Evolutionary conservation across 179 eudicot genomes (phyloP), one percentile per base, ranked within the genome.

Genomic region (Actinidia polygama): DNA sequence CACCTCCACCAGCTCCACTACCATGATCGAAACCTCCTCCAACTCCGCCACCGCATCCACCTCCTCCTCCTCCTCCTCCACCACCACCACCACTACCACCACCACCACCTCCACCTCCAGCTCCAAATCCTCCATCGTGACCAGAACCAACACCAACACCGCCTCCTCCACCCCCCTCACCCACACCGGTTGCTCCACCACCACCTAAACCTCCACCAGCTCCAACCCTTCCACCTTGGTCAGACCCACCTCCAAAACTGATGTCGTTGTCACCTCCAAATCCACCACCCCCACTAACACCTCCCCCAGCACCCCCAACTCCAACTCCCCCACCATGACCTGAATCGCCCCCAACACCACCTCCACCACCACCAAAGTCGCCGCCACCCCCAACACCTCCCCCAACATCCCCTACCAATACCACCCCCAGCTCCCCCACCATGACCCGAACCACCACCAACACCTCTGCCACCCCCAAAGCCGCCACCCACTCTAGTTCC

Each of bases 21-120:
- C 47, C 76, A 1, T 36, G 75, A 10, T 54, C 62, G 16, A 51
- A 24, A 64, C 78, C 64, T 16, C 78, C 83, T 0, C 76, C 78
- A 12, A 7, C 64, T 3, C 83, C 83, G 23, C 16, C 11, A 6
- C 83, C 78, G 30, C n/a, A 4, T 3, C 82, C 82, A 15, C 4
- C 21, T 1, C 78, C 83, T 10, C 61, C 4, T 1, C 83, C 83
- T 21, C 59, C n/a, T 4, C 78, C 83, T n/a, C 23, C 14, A 11
- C 78, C 69, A 21, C 10, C 11, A 7, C 83, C 83, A 0, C 54
- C 23, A 58, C 86, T 80, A 0, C 74, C 85, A 3, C 83, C 77
- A 6, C 75, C 77, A 1, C 83, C 83, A 19, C 69, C 69, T 6
- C 83, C 86, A 18, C 77, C 77, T 9, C 77, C 61, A 51, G 61